Base-by-base conservation (phyloP, 208 protist genomes). In the Kentomonas sorsogonicus region DNA sequence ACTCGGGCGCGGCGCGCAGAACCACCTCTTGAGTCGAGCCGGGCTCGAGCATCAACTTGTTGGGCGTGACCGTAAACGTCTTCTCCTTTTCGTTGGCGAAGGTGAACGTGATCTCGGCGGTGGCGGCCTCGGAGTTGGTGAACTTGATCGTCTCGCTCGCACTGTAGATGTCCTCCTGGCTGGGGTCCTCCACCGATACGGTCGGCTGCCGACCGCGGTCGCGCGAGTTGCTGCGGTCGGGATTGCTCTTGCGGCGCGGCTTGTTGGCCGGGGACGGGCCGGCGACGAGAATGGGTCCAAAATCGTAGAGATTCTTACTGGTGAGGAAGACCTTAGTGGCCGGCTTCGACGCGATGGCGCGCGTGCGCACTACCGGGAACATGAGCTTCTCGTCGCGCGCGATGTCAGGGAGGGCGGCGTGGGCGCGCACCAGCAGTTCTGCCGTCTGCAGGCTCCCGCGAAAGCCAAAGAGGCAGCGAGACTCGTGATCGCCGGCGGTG, bases 281-380 rank as follows among this genome's bases (percentile, higher is more conserved):
- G 3, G 77, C 65, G 25, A 97, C 71, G 7, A 98, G 88, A 31
- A 98, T 76, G 7, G 96, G 86, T 10, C 96, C 96, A 78, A 98
- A 98, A 60, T 98, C 92, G 67, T 96, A 98, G 0, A 75, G 27
- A 13, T 79, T 68, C 65, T 80, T 86, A 11, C 74, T 72, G 15
- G 60, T 52, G 29, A 91, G 13, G 70, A 83, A 93, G 18, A 82
- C 79, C 50, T 84, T 86, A n/a, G 83, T 65, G 18, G 70, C 26
- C 31, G 61, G 64, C 36, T 54, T 56, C 16, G 72, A 66, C 13
- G 52, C 45, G 25, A 53, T 48, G 27, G 36, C 25, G 1, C 79
- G 82, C 23, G 69, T 25, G 44, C 65, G 72, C 10, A 70, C 70
- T 18, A 70, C 36, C 1, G 77, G 58, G 65, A 97, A 98, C 57